phyloP scores from a whole-genome alignment of 2,329 filamentous ascomycete genomes.

The Colletotrichum tofieldiae region DNA sequence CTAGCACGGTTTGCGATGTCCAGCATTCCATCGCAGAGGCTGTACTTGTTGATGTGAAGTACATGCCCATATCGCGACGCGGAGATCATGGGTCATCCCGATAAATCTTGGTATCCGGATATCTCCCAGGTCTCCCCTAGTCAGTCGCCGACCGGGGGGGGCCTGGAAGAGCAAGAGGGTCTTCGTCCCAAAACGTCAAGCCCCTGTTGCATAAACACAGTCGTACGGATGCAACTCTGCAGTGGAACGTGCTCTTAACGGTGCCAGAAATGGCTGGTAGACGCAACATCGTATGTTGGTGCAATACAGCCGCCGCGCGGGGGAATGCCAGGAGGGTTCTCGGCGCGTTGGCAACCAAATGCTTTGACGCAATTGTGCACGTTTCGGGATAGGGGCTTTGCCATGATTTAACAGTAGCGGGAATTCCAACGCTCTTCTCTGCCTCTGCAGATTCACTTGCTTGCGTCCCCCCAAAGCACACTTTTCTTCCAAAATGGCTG shows the following conservation, averaged over 20 bases:
- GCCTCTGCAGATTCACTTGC: constrained; percentile 6
- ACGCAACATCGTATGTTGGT: constrained; percentile 3
- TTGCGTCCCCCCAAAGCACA: constrained; percentile 16
- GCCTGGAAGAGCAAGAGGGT: constrained; percentile 23
- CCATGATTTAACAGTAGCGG: constrained; percentile 38
- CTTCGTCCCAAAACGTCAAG: constrained; percentile 22
- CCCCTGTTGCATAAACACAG: constrained; percentile 31
- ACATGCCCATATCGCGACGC: constrained; percentile 16
- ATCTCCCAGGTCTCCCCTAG: constrained; percentile 24
- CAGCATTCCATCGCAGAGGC: neutral
- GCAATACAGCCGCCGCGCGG: constrained; percentile 27
- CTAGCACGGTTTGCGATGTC: constrained; percentile 15
- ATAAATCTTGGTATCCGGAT: constrained; percentile 40
- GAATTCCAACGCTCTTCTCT: constrained; percentile 3
- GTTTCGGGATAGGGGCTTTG: constrained; percentile 9
- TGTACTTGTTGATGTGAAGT: constrained; percentile 28
- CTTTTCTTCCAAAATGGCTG: constrained; percentile 40
- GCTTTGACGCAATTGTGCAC: constrained; percentile 16
- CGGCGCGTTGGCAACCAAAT: constrained; percentile 2
- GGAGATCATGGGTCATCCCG: constrained; percentile 34
- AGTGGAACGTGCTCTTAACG: constrained; percentile 30
- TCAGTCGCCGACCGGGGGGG: constrained; percentile 28
- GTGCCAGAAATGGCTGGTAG: constrained; percentile 32
- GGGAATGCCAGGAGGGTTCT: constrained; percentile 31
- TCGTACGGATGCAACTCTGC: constrained; percentile 34